Conservation (phyloP, 2,329 filamentous ascomycete genomes). For the Colletotrichum abscissum region DNA sequence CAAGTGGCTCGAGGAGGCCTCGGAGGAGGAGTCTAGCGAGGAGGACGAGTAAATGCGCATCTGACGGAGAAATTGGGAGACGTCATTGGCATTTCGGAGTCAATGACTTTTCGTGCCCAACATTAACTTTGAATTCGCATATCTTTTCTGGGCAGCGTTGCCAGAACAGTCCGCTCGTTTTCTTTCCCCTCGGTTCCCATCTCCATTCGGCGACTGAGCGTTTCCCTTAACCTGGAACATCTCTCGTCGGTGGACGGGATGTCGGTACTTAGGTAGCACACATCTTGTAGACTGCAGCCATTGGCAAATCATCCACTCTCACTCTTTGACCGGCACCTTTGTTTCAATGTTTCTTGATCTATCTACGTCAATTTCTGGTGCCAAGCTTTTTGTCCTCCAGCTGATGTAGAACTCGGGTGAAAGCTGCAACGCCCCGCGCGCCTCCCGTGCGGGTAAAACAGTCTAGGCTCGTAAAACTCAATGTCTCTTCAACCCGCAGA, state of each 20-base stretch:
- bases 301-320: background rate
- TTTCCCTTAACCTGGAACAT: background rate
- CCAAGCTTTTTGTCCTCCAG: background rate
- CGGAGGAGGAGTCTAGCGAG: slow-evolving; percentile 75
- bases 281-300: slow-evolving; percentile 4
- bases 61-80: background rate
- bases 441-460: background rate
- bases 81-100: background rate
- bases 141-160: background rate
- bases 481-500: background rate
- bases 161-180: background rate
- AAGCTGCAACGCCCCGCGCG: background rate
- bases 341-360: no score
- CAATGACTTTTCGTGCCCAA: background rate
- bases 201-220: background rate
- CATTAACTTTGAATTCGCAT: background rate
- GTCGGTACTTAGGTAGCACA: slow-evolving; percentile 10
- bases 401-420: background rate
- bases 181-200: background rate
- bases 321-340: background rate
- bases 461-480: background rate
- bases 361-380: background rate
- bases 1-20: slow-evolving; percentile 90
- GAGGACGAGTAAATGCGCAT: slow-evolving; percentile 60
- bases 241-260: background rate